Percentiles rank a stretch among this genome's conserved stretches.
These are phyloP conservation scores for Ogataea populi-albae DNA, from an alignment of 805 yeast genomes.

Conservation along the genomic window DNA sequence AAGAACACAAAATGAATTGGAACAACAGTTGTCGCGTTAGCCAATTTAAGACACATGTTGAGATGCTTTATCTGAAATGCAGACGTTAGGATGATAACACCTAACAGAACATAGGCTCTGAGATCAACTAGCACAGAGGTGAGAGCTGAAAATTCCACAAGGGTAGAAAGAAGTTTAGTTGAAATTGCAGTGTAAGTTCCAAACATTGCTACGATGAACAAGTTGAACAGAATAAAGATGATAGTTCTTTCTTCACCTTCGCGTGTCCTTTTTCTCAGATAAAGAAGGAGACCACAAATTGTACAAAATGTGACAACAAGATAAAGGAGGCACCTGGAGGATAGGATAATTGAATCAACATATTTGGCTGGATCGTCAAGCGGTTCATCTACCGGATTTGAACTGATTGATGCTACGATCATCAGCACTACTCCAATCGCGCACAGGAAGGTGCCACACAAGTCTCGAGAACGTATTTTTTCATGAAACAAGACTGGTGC, in stretches of 20 bases:
- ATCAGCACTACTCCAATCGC: conserved; percentile 42
- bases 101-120: conserved; percentile 32
- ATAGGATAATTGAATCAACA: conserved; percentile 27
- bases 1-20: conserved; percentile 50
- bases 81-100: conserved; percentile 37
- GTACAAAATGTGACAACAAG: conserved; percentile 21
- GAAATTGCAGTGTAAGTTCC: conserved; percentile 48
- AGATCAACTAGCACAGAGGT: conserved; percentile 22
- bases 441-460: conserved; percentile 39
- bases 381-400: conserved; percentile 10
- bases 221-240: conserved; percentile 29
- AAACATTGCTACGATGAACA: conserved; percentile 39
- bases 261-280: conserved; percentile 5
- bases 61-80: conserved; percentile 39
- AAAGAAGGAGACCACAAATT: conserved; percentile 14
- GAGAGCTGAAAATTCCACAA: conserved; percentile 29
- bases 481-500: conserved; percentile 48
- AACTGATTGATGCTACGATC: conserved; percentile 35
- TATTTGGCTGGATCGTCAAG: conserved; percentile 27
- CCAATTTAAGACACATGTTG: conserved; percentile 37
- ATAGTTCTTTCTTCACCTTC: conserved; percentile 7
- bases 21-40: conserved; percentile 44
- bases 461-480: conserved; percentile 31
- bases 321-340: conserved; percentile 28
- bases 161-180: conserved; percentile 39